phyloP scores from a whole-genome alignment of 2,329 filamentous ascomycete species.

The Diaporthe caulivora region DNA sequence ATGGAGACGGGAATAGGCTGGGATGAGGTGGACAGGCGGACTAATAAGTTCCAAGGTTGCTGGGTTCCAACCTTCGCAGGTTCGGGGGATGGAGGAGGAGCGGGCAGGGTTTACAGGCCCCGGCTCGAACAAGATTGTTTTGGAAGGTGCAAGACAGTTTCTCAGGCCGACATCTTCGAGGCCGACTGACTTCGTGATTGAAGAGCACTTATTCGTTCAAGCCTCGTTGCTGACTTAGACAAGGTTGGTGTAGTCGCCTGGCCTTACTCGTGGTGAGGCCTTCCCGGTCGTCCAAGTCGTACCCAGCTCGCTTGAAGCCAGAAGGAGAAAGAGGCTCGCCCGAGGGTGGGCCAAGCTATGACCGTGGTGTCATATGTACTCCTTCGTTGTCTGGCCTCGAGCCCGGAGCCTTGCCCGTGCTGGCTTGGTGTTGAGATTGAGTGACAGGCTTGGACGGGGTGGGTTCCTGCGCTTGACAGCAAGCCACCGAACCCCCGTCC shows the following conservation, averaged over 20 bases:
- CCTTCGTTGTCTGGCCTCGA: not conserved
- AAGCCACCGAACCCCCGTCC: conserved; percentile 8
- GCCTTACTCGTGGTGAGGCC: conserved; percentile 1
- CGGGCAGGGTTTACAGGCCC: not conserved
- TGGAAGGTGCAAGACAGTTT: conserved; percentile 13
- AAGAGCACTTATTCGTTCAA: not conserved
- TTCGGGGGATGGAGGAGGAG: not conserved
- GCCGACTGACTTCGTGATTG: not conserved
- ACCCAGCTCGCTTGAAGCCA: conserved; percentile 4
- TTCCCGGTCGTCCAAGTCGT: not conserved
- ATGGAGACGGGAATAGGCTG: conserved; percentile 1
- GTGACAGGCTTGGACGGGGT: not conserved
- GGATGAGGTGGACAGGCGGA: not conserved
- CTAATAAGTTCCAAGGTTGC: not conserved
- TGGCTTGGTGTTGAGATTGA: not conserved
- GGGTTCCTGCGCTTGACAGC: conserved; percentile 12
- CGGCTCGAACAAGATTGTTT: conserved; percentile 15
- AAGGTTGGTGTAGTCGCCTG: conserved; percentile 8
- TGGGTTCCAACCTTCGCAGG: not conserved
- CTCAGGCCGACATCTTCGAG: not conserved
- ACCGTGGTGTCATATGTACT: conserved; percentile 4
- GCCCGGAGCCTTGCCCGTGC: not conserved
- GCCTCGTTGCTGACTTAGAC: conserved; percentile 17
- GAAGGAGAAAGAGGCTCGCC: conserved; percentile 11
- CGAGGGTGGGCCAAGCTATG: not conserved